Base-by-base conservation (phyloP, 192 early-diverging fungal species). In the Coemansia furcata region DNA sequence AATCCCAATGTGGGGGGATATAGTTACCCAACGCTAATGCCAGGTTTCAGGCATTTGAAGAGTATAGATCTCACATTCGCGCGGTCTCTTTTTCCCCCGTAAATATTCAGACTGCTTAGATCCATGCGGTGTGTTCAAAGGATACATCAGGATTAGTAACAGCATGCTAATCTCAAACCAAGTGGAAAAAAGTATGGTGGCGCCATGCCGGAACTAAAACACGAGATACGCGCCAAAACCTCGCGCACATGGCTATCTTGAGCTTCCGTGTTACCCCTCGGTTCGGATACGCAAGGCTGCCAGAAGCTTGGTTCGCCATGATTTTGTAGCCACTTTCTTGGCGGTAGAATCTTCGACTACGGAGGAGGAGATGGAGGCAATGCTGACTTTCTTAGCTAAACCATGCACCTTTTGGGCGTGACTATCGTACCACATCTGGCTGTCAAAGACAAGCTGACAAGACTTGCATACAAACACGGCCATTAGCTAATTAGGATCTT, bases 371-470 rank as follows among this genome's bases (percentile, higher is more conserved):
- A 40, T 60, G 0, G 69, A 67, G 32, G 39, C 62, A 33, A 60
- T 57, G 10, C 39, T 62, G 23, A 55, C 52, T 38, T 65, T 66
- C 4, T 38, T 57, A 15, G 62, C n/a, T n/a, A 14, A 19, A 0
- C 50, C 47, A 30, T 77, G 76, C 1, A 62, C 49, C 6, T 58
- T 30, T 15, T 59, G 62, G 39, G 68, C 12, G 42, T 77, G 76
- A 37, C 66, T 67, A 1, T 61, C 54, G 42, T 77, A 77, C 76
- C 76, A 77, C 4, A 17, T 32, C 35, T 68, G 72, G 59, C 71
- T 71, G 39, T 77, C 76, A 37, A 72, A 77, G 5, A 60, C 55
- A 0, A 72, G 62, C 8, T 60, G 43, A 55, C 76, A 77, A 2
- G 17, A 23, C 10, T 46, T 55, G 52, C 76, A 77, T 12, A 47